A percentile compares a stretch with the other conserved stretches of the same genome.
Evolutionary conservation across 2,329 filamentous ascomycete genomes (phyloP).

Genomic region (Diaporthe destruens): DNA sequence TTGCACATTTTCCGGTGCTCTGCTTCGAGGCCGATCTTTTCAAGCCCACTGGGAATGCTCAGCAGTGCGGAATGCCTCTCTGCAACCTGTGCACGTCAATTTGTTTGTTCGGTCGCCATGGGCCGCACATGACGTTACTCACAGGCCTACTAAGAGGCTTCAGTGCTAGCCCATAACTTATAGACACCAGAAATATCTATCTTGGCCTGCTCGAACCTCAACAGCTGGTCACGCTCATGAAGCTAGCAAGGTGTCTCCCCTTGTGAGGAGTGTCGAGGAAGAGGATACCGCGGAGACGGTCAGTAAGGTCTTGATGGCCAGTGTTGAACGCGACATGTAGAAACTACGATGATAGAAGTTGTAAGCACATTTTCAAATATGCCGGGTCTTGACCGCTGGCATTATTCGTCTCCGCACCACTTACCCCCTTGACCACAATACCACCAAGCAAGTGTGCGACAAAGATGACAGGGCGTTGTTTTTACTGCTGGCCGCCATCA

Average conservation of each 20-base stretch:
- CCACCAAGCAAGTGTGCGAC: conserved; percentile 27
- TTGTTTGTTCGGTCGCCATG: background rate
- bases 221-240: conserved; percentile 27
- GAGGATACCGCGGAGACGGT: conserved; percentile 23
- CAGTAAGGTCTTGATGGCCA: conserved; percentile 13
- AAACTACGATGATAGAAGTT: background rate
- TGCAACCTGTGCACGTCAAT: background rate
- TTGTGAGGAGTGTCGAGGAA: conserved; percentile 27
- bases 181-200: conserved; percentile 34
- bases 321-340: conserved; percentile 19
- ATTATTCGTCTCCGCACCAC: background rate
- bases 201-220: conserved; percentile 19
- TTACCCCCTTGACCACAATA: conserved; percentile 24
- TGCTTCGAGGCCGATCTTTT: no score
- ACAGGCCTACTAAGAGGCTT: conserved; percentile 10
- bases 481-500: background rate
- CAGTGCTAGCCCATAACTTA: conserved; percentile 4
- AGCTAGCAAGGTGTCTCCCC: conserved; percentile 29
- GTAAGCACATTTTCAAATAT: background rate
- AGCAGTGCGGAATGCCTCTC: conserved; percentile 34
- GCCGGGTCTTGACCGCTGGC: background rate
- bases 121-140: background rate
- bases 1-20: conserved; percentile 32
- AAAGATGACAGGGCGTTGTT: conserved; percentile 26
- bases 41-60: conserved; percentile 11